Percentiles rank a stretch among this genome's conserved stretches.
These are phyloP conservation scores for Phytophthora sansomeana DNA, from an alignment of 352 stramenopile genomes.

Conservation along the genomic window DNA sequence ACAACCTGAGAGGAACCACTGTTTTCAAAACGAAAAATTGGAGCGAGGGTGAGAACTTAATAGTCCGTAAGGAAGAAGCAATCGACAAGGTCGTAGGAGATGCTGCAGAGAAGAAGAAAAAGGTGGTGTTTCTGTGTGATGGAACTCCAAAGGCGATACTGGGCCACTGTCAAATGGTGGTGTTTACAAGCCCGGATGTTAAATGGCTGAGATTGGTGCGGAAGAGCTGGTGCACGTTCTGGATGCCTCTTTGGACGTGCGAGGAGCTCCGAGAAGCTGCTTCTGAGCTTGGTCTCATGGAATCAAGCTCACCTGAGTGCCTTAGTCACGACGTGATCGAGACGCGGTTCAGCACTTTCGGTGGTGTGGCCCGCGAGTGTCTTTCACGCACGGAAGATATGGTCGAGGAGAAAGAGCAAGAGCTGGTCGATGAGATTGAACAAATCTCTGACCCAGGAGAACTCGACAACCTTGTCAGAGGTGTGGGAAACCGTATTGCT, in stretches of 20 bases:
- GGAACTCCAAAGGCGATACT: not conserved
- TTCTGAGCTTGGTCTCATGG: not conserved
- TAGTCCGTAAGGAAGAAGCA: too few species aligned
- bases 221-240: not conserved
- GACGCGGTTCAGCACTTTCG: slow-evolving; percentile 2
- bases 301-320: too few species aligned
- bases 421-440: not conserved
- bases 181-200: slow-evolving; percentile 5
- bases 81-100: too few species aligned
- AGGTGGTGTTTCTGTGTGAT: slow-evolving; percentile 10
- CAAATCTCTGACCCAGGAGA: not conserved
- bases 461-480: not conserved
- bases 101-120: too few species aligned
- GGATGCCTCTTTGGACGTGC: slow-evolving; percentile 15
- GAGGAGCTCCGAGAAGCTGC: slow-evolving; percentile 8
- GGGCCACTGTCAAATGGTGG: not conserved
- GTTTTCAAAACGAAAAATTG: too few species aligned
- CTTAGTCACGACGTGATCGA: not conserved
- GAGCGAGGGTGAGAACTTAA: too few species aligned
- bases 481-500: not conserved
- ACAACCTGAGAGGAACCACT: too few species aligned
- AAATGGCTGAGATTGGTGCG: slow-evolving; percentile 1
- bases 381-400: not conserved
- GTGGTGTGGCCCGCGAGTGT: not conserved
- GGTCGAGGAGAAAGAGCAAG: not conserved